Base-by-base conservation (phyloP, 176 grass and related monocot genomes). In the Canna indica region DNA sequence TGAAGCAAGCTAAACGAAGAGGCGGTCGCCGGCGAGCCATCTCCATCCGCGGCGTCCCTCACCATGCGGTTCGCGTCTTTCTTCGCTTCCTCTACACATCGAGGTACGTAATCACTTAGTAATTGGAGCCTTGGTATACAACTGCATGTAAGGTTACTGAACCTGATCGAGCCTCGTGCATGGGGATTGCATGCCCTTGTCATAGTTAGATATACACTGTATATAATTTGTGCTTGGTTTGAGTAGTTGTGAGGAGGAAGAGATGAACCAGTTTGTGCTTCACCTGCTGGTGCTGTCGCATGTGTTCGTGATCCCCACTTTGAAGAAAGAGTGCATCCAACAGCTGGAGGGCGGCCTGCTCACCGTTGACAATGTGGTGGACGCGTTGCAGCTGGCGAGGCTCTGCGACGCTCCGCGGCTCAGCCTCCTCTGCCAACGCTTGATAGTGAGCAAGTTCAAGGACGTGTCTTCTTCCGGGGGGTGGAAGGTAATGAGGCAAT, bases 1-100 rank as follows among this genome's bases (percentile, higher is more conserved):
- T 90, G 39, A 81, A 80, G 45, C 74, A 83, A 36, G 70, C 87
- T 7, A 69, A 25, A 70, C 14, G 64, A 1, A 22, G 70, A 31
- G 22, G 68, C 31, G 80, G 80, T 31, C 59, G 76, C 28, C 52
- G 79, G 46, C 12, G 16, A 6, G 36, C 61, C 2, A 88, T 88
- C 72, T 76, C 56, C 22, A 82, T 95, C 20, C 47, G 82, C 16
- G 87, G 85, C 3, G 85, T 81, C 0, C 80, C 91, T 26, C 71
- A 88, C 33, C 64, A 83, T 58, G 85, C 91, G 2, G 77, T 81
- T 39, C 69, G 48, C 74, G 80, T 86, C 26, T 91, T 96, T 73
- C 80, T 96, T 72, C 86, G 88, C 62, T 91, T 86, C 64, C 85
- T 91, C 36, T 96, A 96, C 36, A 85, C 88, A 53, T 85, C 86